Base-by-base conservation (phyloP, 768 basidiomycete species). In the Mycena galopus region DNA sequence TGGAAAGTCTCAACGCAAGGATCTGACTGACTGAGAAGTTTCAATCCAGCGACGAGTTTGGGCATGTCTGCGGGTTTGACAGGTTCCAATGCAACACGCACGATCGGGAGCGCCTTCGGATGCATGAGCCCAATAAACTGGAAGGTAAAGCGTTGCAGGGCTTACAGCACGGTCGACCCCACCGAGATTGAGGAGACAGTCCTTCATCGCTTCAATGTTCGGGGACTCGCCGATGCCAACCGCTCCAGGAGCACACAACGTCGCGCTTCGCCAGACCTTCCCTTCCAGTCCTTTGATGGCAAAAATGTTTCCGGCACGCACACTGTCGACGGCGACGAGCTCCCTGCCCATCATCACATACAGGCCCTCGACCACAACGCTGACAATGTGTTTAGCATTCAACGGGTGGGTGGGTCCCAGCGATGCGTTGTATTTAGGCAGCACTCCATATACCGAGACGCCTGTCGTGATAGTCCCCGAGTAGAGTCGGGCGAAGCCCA, bases 291-390 rank as follows among this genome's bases (percentile, higher is more conserved):
- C 97, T 73, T 86, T 92, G 73, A 98, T 91, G 2, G 97, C 98
- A 74, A 98, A 99, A 6, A 97, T 94, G 78, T 97, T 97, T 10
- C 98, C 98, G 2, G 98, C 96, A 33, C 88, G 88, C 1, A 99
- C 96, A 71, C 85, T 86, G 25, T 94, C 86, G 3, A 97, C 95
- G 0, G 92, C 86, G 0, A 95, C 91, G n/a, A 99, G 86, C 78
- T 98, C 97, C 51, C 95, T 85, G 3, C 98, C 98, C 98, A 99
- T 99, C 96, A 99, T 98, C 59, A 94, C 89, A 81, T 98, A 99
- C 62, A 99, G 81, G 8, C 90, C 92, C 68, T 91, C 88, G 17
- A 97, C 89, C n/a, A 84, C 86, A 27, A 92, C 87, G 11, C 84
- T 82, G 27, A 88, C 79, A 51, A 96, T 75, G 77, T 93, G 88